phyloP scores from a whole-genome alignment of 2,329 filamentous ascomycete genomes.

The Lasiodiplodia sp. region DNA sequence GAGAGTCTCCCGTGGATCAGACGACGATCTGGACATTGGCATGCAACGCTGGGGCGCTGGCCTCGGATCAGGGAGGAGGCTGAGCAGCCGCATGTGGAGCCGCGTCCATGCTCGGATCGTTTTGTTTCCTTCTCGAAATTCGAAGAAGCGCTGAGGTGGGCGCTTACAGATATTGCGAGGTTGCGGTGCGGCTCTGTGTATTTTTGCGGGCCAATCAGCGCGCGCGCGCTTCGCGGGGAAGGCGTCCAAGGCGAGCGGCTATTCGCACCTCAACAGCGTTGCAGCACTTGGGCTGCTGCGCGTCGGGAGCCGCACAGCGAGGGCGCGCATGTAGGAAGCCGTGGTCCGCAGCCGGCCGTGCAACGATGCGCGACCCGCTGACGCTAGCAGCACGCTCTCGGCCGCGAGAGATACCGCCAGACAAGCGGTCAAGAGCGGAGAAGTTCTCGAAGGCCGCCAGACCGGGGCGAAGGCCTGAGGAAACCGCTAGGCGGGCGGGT shows the following conservation, averaged over 20 bases:
- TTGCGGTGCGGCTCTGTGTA: slow-evolving; percentile 21
- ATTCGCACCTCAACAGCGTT: slow-evolving; percentile 3
- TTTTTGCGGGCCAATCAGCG: slow-evolving; percentile 25
- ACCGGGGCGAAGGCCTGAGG: slow-evolving; percentile 14
- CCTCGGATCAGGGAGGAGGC: slow-evolving; percentile 26
- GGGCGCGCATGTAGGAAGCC: slow-evolving; percentile 5
- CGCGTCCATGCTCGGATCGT: slow-evolving; percentile 8
- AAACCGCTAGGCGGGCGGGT: slow-evolving; percentile 2
- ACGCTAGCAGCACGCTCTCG: slow-evolving; percentile 5
- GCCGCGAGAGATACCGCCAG: slow-evolving; percentile 20
- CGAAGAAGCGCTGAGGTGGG: slow-evolving; percentile 11
- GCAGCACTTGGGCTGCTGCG: too few relatives aligned
- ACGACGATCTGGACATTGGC: slow-evolving; percentile 17
- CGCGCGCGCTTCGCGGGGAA: slow-evolving; percentile 10
- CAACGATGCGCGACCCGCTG: slow-evolving; percentile 6
- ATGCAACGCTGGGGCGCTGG: slow-evolving; percentile 13
- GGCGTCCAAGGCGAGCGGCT: slow-evolving; percentile 23
- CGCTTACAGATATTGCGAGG: slow-evolving; percentile 20
- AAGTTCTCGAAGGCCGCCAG: slow-evolving; percentile 13
- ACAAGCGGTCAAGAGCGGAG: slow-evolving; percentile 13
- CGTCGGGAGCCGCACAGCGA: background rate
- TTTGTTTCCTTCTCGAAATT: slow-evolving; percentile 26
- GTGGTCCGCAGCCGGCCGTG: slow-evolving; percentile 1
- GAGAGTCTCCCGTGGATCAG: slow-evolving; percentile 23
- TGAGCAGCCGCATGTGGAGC: slow-evolving; percentile 25